Evolutionary conservation across 1,139 yeast genomes (phyloP), one percentile per base, ranked within the genome.

Genomic region (Geotrichum carabidarum): DNA sequence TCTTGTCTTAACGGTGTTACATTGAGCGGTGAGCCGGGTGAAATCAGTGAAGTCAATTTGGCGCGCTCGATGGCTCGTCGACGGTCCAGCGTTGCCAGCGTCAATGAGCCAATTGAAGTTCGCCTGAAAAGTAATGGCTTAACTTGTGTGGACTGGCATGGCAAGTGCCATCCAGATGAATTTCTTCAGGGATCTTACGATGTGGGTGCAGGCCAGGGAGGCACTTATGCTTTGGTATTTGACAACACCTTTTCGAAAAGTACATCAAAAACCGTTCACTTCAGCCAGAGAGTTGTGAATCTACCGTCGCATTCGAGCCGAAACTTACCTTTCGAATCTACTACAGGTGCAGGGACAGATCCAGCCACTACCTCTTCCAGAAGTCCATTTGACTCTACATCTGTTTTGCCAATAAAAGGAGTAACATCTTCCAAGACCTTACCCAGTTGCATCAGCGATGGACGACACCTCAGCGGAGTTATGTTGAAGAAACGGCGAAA

Each of bases 211-310:
- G 74, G 72, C 22, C 72, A 73, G 40, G 68, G 62, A 9, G 87
- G 88, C 1, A 79, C 83, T 67, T 86, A 81, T 72, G 98, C 97
- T 0, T 85, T 93, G 66, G 85, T 93, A 15, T 85, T 93, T 67
- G 98, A 93, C 70, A 93, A 93, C 69, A 86, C 96, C 0, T 89
- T 91, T 62, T 85, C 96, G 41, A 89, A 88, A 65, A 88, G 85
- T 45, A 86, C 83, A 22, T 83, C 91, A 51, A 93, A 93, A 70
- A 87, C 85, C 58, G 84, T 91, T 1, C 74, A 83, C 55, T 90
- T 90, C 68, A 81, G 84, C 53, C 77, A 80, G 52, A 77, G 77
- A 56, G 73, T 81, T 11, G 67, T 61, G 53, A 58, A 43, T 41
- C 11, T 22, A 22, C 11, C 47, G 2, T 27, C 46, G 40, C 41